Percentiles rank a stretch among this genome's conserved stretches.
These are phyloP conservation scores for Calocybe gambosa DNA, from an alignment of 1,284 basidiomycete genomes.

Conservation along the genomic window DNA sequence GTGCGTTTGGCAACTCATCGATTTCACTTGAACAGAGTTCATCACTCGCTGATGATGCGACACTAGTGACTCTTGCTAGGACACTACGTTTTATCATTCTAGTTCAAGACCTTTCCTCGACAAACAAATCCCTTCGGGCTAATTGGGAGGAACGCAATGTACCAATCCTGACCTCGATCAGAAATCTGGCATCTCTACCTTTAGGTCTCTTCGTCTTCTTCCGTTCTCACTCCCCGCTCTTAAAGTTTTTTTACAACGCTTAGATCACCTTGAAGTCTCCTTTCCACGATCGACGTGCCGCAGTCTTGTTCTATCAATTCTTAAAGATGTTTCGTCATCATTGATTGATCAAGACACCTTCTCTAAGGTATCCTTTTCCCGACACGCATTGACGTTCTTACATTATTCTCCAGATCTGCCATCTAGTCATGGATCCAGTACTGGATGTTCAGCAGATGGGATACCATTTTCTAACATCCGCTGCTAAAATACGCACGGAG, in stretches of 20 bases:
- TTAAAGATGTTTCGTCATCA: conserved; percentile 59
- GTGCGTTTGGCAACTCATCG: neutral
- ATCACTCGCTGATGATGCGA: conserved; percentile 52
- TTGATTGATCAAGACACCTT: conserved; percentile 64
- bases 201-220: conserved; percentile 35
- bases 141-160: conserved; percentile 61
- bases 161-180: conserved; percentile 49
- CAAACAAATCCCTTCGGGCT: conserved; percentile 71
- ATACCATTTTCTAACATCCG: conserved; percentile 58
- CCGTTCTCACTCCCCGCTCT: neutral
- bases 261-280: conserved; percentile 36
- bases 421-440: conserved; percentile 65
- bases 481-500: conserved; percentile 67
- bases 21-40: conserved; percentile 39
- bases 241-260: neutral
- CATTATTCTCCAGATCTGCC: conserved; percentile 55
- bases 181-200: conserved; percentile 48
- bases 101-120: conserved; percentile 64
- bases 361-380: conserved; percentile 40
- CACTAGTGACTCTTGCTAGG: conserved; percentile 60
- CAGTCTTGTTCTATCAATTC: conserved; percentile 58
- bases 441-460: conserved; percentile 64
- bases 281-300: conserved; percentile 65
- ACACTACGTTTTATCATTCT: conserved; percentile 65
- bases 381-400: neutral